phyloP scores from a whole-genome alignment of 495 filamentous ascomycete genomes.

The Geoglossum glabrum region DNA sequence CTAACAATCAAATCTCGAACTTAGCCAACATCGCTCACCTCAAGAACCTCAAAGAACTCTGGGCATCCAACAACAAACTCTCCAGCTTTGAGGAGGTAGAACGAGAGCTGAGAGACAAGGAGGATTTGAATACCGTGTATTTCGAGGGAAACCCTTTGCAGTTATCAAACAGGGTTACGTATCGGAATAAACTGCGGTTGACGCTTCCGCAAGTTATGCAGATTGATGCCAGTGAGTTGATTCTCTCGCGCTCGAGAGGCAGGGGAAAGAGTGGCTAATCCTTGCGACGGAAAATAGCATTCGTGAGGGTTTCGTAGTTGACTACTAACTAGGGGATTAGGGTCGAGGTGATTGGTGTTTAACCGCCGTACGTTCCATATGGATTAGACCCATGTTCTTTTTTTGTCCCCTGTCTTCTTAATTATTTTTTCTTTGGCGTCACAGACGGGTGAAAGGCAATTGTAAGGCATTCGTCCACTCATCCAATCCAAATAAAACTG shows the following conservation, averaged over 20 bases:
- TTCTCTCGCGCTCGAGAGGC: background rate
- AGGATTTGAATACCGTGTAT: constrained; percentile 76
- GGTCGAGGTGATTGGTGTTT: too few relatives aligned
- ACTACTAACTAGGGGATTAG: too few relatives aligned
- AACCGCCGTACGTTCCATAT: too few relatives aligned
- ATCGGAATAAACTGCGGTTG: constrained; percentile 81
- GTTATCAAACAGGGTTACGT: constrained; percentile 47
- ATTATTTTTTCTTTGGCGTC: too few relatives aligned
- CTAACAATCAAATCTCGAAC: constrained; percentile 65
- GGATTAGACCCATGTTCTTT: too few relatives aligned
- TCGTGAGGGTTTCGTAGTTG: constrained; percentile 1
- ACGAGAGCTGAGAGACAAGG: constrained; percentile 52
- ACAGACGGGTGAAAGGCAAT: too few relatives aligned
- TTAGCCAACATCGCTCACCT: constrained; percentile 51
- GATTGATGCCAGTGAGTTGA: constrained; percentile 87
- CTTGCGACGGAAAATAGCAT: background rate
- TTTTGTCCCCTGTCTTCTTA: too few relatives aligned
- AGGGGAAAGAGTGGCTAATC: background rate
- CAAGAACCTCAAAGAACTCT: constrained; percentile 65
- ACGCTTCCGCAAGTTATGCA: constrained; percentile 72
- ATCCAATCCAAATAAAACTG: too few relatives aligned
- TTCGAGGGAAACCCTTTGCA: constrained; percentile 94
- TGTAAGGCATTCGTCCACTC: too few relatives aligned
- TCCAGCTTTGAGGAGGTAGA: constrained; percentile 68
- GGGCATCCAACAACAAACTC: constrained; percentile 81